These are phyloP conservation scores for Omphalotus guepiniiformis DNA, from an alignment of 768 basidiomycete genomes.

Conservation along the genomic window DNA sequence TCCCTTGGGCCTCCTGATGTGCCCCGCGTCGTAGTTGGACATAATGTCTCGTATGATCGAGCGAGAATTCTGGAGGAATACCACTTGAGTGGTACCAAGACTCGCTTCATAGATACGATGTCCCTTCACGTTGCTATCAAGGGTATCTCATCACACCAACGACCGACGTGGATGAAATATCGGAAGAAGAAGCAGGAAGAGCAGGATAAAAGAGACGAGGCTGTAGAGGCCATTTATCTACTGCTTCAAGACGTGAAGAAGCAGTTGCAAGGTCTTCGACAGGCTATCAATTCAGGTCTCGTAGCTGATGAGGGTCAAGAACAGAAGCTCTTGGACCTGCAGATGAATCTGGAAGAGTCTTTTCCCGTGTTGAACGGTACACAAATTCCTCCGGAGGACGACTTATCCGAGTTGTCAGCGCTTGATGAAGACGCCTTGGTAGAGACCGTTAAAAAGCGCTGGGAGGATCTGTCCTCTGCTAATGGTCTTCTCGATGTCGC, in stretches of 20 bases:
- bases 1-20: conserved; percentile 55
- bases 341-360: conserved; percentile 36
- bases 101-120: conserved; percentile 92
- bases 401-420: conserved; percentile 6
- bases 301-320: conserved; percentile 45
- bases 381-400: conserved; percentile 3
- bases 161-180: conserved; percentile 88
- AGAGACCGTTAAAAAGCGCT: conserved; percentile 47
- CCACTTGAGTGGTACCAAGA: conserved; percentile 55
- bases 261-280: conserved; percentile 32
- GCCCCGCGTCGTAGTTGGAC: conserved; percentile 78
- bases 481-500: conserved; percentile 94
- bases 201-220: conserved; percentile 55
- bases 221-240: conserved; percentile 51
- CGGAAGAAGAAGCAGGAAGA: conserved; percentile 63
- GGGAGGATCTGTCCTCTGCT: conserved; percentile 91
- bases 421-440: conserved; percentile 38
- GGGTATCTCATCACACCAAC: conserved; percentile 92
- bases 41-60: conserved; percentile 94
- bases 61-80: conserved; percentile 84
- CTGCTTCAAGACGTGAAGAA: conserved; percentile 40
- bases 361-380: conserved; percentile 20
- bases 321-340: conserved; percentile 34
- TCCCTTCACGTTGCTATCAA: conserved; percentile 90
- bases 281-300: conserved; percentile 24